phyloP scores from a whole-genome alignment of 106 monocot genomes.

The Gastrodia elata region DNA sequence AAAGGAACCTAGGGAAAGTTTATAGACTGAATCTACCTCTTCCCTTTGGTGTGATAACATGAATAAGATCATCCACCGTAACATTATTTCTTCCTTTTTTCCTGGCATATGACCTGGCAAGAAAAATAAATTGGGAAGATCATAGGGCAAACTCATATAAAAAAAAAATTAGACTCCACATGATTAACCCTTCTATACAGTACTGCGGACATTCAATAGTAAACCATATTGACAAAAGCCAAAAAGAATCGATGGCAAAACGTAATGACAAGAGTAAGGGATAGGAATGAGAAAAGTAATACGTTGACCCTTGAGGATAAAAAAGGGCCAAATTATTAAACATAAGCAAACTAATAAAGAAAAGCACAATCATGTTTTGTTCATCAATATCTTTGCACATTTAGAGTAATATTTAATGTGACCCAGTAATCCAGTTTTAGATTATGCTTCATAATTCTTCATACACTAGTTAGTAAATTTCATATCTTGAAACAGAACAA shows the following conservation, averaged over 20 bases:
- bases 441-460: not conserved
- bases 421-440: not conserved
- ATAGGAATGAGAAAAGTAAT: not conserved
- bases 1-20: not conserved
- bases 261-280: not conserved
- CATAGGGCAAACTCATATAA: not conserved
- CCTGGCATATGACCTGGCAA: conserved; percentile 63
- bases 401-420: not conserved
- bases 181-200: not conserved
- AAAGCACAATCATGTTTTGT: not conserved
- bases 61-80: conserved; percentile 91
- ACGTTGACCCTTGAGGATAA: not conserved
- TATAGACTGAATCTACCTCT: conserved; percentile 42
- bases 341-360: not conserved
- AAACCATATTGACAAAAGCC: not conserved
- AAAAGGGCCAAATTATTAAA: not conserved
- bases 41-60: conserved; percentile 89
- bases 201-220: not conserved
- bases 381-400: not conserved
- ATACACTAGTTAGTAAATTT: no score
- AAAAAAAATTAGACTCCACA: not conserved
- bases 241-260: not conserved
- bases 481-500: no score
- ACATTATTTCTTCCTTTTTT: conserved; percentile 99
- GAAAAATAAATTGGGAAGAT: not conserved